These are phyloP conservation scores for Eremothecium cymbalariae DNA, from an alignment of 1,139 yeast genomes.

Conservation along the genomic window DNA sequence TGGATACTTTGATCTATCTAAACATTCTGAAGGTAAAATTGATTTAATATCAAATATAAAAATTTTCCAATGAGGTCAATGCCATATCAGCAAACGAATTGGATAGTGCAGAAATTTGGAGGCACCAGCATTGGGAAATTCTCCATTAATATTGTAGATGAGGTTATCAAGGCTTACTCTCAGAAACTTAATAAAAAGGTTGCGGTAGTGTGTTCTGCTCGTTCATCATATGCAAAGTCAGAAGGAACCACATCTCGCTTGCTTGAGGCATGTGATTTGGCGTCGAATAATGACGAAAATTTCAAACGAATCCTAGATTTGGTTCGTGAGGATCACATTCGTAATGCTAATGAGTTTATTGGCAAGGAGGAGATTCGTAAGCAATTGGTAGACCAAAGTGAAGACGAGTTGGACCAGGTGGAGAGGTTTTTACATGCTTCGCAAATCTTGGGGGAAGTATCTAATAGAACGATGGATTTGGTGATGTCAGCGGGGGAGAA, in stretches of 20 bases:
- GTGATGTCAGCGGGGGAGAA: slow-evolving; percentile 94
- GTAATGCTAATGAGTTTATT: slow-evolving; percentile 58
- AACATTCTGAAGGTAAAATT: too few species aligned
- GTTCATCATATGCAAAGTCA: slow-evolving; percentile 81
- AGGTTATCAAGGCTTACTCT: slow-evolving; percentile 64
- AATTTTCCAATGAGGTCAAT: slow-evolving; percentile 1
- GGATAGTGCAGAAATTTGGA: slow-evolving; percentile 94
- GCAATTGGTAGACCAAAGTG: slow-evolving; percentile 48
- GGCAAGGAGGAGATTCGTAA: slow-evolving; percentile 38
- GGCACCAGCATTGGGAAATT: slow-evolving; percentile 98
- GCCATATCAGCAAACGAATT: slow-evolving; percentile 28
- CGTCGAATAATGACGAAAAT: slow-evolving; percentile 43
- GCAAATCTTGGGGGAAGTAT: slow-evolving; percentile 83
- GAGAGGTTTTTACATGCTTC: slow-evolving; percentile 74
- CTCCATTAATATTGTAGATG: slow-evolving; percentile 73
- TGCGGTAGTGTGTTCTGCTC: slow-evolving; percentile 95
- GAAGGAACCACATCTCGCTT: slow-evolving; percentile 93
- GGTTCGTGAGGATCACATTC: slow-evolving; percentile 68
- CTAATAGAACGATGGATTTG: slow-evolving; percentile 78
- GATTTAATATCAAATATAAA: too few species aligned
- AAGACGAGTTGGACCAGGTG: slow-evolving; percentile 58
- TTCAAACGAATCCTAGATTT: slow-evolving; percentile 47
- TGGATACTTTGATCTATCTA: too few species aligned
- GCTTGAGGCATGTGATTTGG: slow-evolving; percentile 69
- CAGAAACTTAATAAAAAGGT: slow-evolving; percentile 46